Evolutionary conservation across 2,329 filamentous ascomycete genomes (phyloP), one percentile per base, ranked within the genome.

Genomic region (Onygena corvina): DNA sequence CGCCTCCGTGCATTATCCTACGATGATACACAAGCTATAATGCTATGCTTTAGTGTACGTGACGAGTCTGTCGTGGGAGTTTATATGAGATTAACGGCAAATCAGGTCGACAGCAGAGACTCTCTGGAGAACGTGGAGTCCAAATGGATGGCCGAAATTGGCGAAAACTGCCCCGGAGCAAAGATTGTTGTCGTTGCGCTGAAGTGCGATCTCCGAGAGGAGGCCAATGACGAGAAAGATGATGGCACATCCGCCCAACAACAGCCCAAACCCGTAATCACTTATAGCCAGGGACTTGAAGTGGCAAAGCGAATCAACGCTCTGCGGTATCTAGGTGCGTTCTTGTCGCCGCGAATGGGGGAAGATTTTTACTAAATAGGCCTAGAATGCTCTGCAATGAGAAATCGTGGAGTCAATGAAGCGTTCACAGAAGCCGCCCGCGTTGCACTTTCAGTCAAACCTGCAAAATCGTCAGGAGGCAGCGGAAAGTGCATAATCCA

Each of bases 71-170:
- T 21, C n/a, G 4, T 20, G 14, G 1, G 16, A 18, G 14, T 3
- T 38, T 21, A 27, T 3, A 42, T 36, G n/a, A n/a, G n/a, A 35
- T 16, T 9, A 47, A 6, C 16, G 16, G 20, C 30, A 25, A 3
- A 8, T 14, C 20, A 79, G 76, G 76, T 96, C 65, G 92, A 98
- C 69, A 94, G 86, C 65, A 87, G 84, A 58, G 89, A 95, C 67
- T 95, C 89, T 2, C 80, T 98, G 53, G 92, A 98, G 68, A 98
- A 98, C 77, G 88, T 98, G 53, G 88, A 94, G 67, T 90, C 86
- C 59, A 98, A 98, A 71, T 98, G 92, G 92, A 86, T 95, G 3
- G 84, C 86, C 54, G 92, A 98, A 69, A 98, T 98, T 57, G 86
- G 89, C 54, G 92, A 98, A 70, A 95, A 98, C 71, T 96, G 92